Conservation (phyloP, 192 early-diverging fungal genomes). For the Thamnidium elegans region DNA sequence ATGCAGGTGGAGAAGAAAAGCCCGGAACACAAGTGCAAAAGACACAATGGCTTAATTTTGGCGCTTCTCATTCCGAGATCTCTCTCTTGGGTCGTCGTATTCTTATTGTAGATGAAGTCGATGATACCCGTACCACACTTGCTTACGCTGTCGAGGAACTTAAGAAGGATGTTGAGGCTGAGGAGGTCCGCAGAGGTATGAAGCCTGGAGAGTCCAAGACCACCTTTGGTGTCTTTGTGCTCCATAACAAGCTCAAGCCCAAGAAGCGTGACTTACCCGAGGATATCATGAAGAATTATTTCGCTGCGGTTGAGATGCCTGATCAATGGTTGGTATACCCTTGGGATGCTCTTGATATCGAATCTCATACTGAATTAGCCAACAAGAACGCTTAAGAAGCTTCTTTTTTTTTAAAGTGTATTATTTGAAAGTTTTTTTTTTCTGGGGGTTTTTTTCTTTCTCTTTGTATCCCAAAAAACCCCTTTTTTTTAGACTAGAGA, state of each 20-base stretch:
- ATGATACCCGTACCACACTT: constrained; percentile 71
- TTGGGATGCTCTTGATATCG: constrained; percentile 73
- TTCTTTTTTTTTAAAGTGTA: too few species aligned
- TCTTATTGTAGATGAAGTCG: constrained; percentile 78
- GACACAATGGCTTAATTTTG: constrained; percentile 82
- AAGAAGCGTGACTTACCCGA: constrained; percentile 63
- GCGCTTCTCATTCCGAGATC: constrained; percentile 55
- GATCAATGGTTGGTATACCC: constrained; percentile 77
- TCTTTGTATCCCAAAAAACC: too few species aligned
- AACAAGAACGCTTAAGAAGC: constrained; percentile 12
- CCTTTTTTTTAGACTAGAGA: too few species aligned
- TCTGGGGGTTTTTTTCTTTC: too few species aligned
- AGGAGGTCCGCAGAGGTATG: constrained; percentile 26
- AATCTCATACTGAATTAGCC: constrained; percentile 59
- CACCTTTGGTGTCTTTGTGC: constrained; percentile 71
- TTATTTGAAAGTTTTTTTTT: too few species aligned
- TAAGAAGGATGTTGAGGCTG: constrained; percentile 58
- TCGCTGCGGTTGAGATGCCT: constrained; percentile 66
- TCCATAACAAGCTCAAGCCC: constrained; percentile 77
- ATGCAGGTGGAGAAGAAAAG: constrained; percentile 38
- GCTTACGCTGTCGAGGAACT: constrained; percentile 73
- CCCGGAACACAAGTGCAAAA: constrained; percentile 65
- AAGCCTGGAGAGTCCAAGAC: constrained; percentile 31
- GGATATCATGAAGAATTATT: constrained; percentile 62
- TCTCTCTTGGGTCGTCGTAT: constrained; percentile 68